A percentile compares a stretch with the other conserved stretches of the same genome.
phyloP scores from a whole-genome alignment of 257 asterid species.

The Lithospermum erythrorhizon region DNA sequence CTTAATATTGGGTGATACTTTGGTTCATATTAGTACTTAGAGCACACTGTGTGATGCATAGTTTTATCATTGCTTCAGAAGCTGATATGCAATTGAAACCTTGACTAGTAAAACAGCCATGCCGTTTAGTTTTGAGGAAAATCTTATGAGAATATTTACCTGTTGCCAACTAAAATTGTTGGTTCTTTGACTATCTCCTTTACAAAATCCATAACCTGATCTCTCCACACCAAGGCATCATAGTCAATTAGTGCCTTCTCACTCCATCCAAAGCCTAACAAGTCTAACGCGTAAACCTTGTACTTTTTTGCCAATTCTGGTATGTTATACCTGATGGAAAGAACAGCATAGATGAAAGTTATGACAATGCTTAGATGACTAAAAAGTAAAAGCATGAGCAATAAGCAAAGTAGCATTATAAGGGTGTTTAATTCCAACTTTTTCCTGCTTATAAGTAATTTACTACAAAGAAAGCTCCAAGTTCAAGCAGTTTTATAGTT shows the following conservation, averaged over 20 bases:
- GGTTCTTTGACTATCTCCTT: slow-evolving; percentile 80
- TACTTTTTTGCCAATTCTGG: slow-evolving; percentile 78
- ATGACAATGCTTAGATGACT: neutral
- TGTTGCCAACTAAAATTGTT: slow-evolving; percentile 86
- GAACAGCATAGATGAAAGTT: neutral
- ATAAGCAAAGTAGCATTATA: too few relatives aligned
- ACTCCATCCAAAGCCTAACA: slow-evolving; percentile 98
- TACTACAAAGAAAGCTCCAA: neutral
- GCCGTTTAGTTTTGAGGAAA: neutral
- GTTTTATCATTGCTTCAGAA: too few relatives aligned
- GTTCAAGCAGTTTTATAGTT: too few relatives aligned
- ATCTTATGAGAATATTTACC: slow-evolving; percentile 21
- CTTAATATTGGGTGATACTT: too few relatives aligned
- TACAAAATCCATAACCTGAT: slow-evolving; percentile 80
- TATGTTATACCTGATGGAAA: slow-evolving; percentile 55
- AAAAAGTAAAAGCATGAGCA: neutral
- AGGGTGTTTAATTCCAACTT: neutral
- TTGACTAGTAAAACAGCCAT: neutral
- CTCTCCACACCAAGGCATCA: slow-evolving; percentile 88
- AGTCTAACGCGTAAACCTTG: slow-evolving; percentile 85
- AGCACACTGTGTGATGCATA: too few relatives aligned
- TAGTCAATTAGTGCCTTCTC: slow-evolving; percentile 89
- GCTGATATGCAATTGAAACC: neutral
- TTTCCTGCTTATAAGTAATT: too few relatives aligned
- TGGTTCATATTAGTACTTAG: too few relatives aligned